Evolutionary conservation across 2,329 filamentous ascomycete species (phyloP).

Genomic region (Phoma herbarum): DNA sequence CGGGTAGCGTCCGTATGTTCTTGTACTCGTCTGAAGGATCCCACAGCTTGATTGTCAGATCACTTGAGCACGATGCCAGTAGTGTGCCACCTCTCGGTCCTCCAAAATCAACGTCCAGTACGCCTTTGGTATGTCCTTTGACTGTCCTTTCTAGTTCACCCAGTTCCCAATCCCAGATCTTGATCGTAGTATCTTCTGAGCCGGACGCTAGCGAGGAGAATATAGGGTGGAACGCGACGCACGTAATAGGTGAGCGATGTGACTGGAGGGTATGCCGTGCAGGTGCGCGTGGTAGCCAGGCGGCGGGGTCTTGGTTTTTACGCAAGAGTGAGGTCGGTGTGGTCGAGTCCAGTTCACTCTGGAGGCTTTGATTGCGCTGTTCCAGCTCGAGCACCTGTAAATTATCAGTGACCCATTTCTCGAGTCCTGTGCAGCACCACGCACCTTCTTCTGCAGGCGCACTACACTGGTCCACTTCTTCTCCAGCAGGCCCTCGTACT

Average conservation of each 20-base stretch:
- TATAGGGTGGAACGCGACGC: constrained; percentile 89
- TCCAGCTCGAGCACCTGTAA: constrained; percentile 91
- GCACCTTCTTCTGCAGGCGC: constrained; percentile 91
- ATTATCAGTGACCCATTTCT: constrained; percentile 24
- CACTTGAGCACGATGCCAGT: constrained; percentile 83
- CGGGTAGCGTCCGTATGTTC: constrained; percentile 88
- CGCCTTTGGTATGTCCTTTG: constrained; percentile 89
- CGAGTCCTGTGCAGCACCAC: constrained; percentile 1
- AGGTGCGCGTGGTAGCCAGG: constrained; percentile 86
- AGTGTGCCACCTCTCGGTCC: constrained; percentile 82
- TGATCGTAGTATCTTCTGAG: constrained; percentile 92
- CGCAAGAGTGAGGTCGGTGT: constrained; percentile 80
- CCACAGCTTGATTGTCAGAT: constrained; percentile 95
- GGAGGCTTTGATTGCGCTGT: constrained; percentile 73
- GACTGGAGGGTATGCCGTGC: constrained; percentile 84
- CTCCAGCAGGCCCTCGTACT: constrained; percentile 92
- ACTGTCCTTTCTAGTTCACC: constrained; percentile 90
- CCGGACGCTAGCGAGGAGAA: constrained; percentile 91
- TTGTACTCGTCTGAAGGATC: constrained; percentile 93
- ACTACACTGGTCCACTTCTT: constrained; percentile 99
- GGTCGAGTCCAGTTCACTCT: constrained; percentile 83
- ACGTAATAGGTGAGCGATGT: constrained; percentile 82
- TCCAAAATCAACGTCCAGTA: constrained; percentile 89
- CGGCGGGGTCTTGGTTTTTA: constrained; percentile 81
- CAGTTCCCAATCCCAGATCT: constrained; percentile 97